Percentiles rank a stretch among this genome's conserved stretches.
Conservation (phyloP, 1,139 yeast genomes). For the Candida sojae region DNA sequence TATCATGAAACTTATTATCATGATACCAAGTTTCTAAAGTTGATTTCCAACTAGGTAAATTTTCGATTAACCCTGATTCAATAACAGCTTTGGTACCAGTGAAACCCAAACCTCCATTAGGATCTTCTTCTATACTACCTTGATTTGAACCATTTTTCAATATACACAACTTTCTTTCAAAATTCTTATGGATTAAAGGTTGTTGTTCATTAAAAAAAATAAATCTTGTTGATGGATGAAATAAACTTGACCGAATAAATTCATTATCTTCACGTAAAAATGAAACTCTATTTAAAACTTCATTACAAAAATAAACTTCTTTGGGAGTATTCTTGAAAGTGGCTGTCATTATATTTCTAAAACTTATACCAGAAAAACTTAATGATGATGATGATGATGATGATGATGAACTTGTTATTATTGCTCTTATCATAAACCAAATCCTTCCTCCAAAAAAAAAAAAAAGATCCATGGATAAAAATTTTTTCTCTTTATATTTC, state of each 20-base stretch:
- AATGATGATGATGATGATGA: background rate
- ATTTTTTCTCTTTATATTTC: background rate
- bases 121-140: slow-evolving; percentile 14
- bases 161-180: slow-evolving; percentile 30
- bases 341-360: slow-evolving; percentile 1
- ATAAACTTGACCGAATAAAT: slow-evolving; percentile 57
- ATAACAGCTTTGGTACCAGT: slow-evolving; percentile 9
- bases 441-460: background rate
- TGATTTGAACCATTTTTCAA: slow-evolving; percentile 39
- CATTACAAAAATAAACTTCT: slow-evolving; percentile 51
- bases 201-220: slow-evolving; percentile 46
- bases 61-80: slow-evolving; percentile 13
- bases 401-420: background rate
- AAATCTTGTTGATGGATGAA: slow-evolving; percentile 55
- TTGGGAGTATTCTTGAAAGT: slow-evolving; percentile 23
- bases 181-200: slow-evolving; percentile 38
- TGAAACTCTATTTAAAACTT: slow-evolving; percentile 74
- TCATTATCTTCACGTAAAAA: slow-evolving; percentile 69
- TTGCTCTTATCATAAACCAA: slow-evolving; percentile 3
- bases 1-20: slow-evolving; percentile 37
- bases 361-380: slow-evolving; percentile 10
- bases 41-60: slow-evolving; percentile 24
- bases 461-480: background rate
- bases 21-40: slow-evolving; percentile 27
- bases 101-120: slow-evolving; percentile 16